Conservation (phyloP, 177 flowering plant genomes). For the Telopea speciosissima region DNA sequence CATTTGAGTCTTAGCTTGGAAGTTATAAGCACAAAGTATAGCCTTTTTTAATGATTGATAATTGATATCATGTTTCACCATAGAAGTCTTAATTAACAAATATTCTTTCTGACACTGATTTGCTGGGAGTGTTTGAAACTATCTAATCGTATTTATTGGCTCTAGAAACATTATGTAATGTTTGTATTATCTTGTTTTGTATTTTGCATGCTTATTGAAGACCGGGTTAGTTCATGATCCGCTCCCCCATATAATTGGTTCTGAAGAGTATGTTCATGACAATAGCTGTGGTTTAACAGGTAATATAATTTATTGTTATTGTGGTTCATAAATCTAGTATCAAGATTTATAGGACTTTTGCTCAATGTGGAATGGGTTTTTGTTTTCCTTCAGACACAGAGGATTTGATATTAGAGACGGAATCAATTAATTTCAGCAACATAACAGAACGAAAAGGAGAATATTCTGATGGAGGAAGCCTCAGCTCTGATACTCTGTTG, state of each 20-base stretch:
- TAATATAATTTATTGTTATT: slow-evolving; percentile 1
- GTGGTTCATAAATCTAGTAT: neutral
- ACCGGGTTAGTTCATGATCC: slow-evolving; percentile 15
- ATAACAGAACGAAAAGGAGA: neutral
- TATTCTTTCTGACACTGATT: neutral
- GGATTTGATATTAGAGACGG: slow-evolving; percentile 10
- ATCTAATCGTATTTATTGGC: neutral
- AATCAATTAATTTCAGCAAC: slow-evolving; percentile 14
- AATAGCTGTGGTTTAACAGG: slow-evolving; percentile 29
- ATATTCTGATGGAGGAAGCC: slow-evolving; percentile 1
- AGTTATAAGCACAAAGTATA: no score
- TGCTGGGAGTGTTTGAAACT: neutral
- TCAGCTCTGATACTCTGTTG: slow-evolving; percentile 8
- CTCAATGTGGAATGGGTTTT: slow-evolving; percentile 2
- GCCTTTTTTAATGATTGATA: neutral
- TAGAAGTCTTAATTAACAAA: neutral
- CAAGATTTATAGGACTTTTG: neutral
- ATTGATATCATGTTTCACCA: slow-evolving; percentile 3
- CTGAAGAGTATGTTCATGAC: slow-evolving; percentile 27
- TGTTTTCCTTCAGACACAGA: slow-evolving; percentile 14
- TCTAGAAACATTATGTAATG: neutral
- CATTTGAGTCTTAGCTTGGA: neutral
- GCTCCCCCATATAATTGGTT: slow-evolving; percentile 28
- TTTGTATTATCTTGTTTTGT: slow-evolving; percentile 3
- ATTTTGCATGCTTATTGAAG: slow-evolving; percentile 12